Evolutionary conservation across 805 yeast species (phyloP).

Genomic region (Yamadazyma endophytica): DNA sequence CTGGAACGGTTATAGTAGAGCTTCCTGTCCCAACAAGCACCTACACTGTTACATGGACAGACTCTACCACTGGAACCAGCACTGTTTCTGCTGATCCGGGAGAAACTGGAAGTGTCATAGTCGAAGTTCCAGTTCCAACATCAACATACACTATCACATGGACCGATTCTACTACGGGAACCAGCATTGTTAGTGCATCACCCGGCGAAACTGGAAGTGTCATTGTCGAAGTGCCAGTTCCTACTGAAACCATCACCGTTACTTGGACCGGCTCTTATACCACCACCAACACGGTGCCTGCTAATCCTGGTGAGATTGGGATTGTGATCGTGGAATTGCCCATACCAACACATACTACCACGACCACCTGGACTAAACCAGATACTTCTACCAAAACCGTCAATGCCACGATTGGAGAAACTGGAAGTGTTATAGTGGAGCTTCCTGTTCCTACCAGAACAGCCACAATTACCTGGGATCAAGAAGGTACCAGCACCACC

Average conservation of each 20-base stretch:
- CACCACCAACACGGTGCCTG: constrained; percentile 11
- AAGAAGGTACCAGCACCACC: constrained; percentile 5
- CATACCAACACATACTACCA: constrained; percentile 12
- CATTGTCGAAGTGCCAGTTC: constrained; percentile 17
- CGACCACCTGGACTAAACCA: constrained; percentile 11
- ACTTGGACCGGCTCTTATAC: constrained; percentile 11
- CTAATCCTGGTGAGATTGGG: constrained; percentile 11
- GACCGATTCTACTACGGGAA: constrained; percentile 5
- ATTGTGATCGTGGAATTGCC: constrained; percentile 13
- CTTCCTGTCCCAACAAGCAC: constrained; percentile 12
- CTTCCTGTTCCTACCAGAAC: constrained; percentile 12
- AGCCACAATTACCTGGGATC: constrained; percentile 10
- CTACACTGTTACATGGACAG: constrained; percentile 10
- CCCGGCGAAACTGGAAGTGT: constrained; percentile 17
- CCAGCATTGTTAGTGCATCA: constrained; percentile 5
- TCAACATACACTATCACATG: constrained; percentile 12
- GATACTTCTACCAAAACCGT: constrained; percentile 6
- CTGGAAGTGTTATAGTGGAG: constrained; percentile 17
- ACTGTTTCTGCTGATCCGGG: constrained; percentile 8
- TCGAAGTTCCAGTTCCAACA: constrained; percentile 15
- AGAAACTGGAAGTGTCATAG: constrained; percentile 8
- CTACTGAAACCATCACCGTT: constrained; percentile 11
- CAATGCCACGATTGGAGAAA: constrained; percentile 10
- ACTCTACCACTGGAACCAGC: constrained; percentile 2
- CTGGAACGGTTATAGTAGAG: constrained; percentile 18